Conservation (phyloP, 305 asterid genomes). For the Striga hermonthica region DNA sequence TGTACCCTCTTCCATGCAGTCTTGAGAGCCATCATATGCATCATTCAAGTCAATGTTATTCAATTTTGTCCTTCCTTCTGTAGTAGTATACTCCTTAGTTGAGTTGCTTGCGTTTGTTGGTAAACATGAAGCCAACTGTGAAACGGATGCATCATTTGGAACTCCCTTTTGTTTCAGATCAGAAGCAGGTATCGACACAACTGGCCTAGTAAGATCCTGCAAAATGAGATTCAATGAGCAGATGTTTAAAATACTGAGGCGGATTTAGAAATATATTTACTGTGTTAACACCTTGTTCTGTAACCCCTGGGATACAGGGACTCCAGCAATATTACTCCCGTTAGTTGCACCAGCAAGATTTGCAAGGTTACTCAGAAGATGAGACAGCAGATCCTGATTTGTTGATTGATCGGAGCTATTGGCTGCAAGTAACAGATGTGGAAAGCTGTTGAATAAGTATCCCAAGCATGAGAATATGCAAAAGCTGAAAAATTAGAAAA, state of each 20-base stretch:
- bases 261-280: neutral
- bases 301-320: constrained; percentile 46
- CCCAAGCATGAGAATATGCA: neutral
- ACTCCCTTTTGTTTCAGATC: constrained; percentile 36
- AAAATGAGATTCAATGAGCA: constrained; percentile 41
- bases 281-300: constrained; percentile 51
- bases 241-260: constrained; percentile 17
- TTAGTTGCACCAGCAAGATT: constrained; percentile 54
- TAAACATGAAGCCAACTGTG: no score
- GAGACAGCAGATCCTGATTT: constrained; percentile 77
- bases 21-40: constrained; percentile 85
- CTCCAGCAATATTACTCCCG: constrained; percentile 39
- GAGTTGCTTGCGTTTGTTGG: constrained; percentile 23
- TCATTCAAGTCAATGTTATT: constrained; percentile 73
- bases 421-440: constrained; percentile 51
- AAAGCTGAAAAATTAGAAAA: no score
- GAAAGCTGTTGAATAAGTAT: constrained; percentile 10
- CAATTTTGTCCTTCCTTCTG: constrained; percentile 42
- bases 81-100: constrained; percentile 37
- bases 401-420: constrained; percentile 68
- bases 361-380: constrained; percentile 75
- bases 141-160: no score
- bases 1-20: constrained; percentile 43
- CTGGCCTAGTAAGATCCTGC: constrained; percentile 50
- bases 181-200: constrained; percentile 35